These are phyloP conservation scores for Eleusine coracana DNA, from an alignment of 176 grass and related monocot genomes.

Conservation along the genomic window DNA sequence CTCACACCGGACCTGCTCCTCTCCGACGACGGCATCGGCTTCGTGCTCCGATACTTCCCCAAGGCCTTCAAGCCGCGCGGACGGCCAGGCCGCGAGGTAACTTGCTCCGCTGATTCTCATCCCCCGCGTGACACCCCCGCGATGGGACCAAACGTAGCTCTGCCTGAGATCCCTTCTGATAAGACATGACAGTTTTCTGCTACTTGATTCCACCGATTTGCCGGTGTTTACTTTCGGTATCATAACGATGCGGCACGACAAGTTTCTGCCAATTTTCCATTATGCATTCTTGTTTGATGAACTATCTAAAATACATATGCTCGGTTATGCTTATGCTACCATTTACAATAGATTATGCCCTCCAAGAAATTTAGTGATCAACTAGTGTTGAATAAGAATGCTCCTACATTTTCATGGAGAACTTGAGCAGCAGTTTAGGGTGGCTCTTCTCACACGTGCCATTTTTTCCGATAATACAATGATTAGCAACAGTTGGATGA, in stretches of 20 bases:
- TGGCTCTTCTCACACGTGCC: not conserved
- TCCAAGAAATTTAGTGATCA: not conserved
- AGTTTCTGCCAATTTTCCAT: too few species aligned
- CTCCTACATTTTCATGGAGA: not conserved
- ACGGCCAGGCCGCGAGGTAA: constrained; percentile 68
- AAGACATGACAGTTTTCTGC: not conserved
- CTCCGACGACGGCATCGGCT: constrained; percentile 81
- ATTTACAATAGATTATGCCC: not conserved
- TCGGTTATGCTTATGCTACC: not conserved
- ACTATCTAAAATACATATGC: not conserved
- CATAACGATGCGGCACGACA: not conserved
- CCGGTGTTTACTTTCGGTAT: not conserved
- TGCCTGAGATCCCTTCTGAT: not conserved
- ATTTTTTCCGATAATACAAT: not conserved
- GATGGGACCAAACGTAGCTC: not conserved
- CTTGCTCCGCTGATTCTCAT: not conserved
- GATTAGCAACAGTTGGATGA: not conserved
- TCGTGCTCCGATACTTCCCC: constrained; percentile 78
- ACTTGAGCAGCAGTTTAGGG: not conserved
- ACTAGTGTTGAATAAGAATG: not conserved
- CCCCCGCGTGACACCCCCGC: not conserved
- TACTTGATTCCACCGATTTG: not conserved
- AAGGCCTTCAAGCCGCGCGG: constrained; percentile 68
- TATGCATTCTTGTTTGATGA: not conserved
- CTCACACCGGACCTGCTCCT: constrained; percentile 74